Evolutionary conservation across 2,329 filamentous ascomycete genomes (phyloP).

Genomic region (Colletotrichum sp.): DNA sequence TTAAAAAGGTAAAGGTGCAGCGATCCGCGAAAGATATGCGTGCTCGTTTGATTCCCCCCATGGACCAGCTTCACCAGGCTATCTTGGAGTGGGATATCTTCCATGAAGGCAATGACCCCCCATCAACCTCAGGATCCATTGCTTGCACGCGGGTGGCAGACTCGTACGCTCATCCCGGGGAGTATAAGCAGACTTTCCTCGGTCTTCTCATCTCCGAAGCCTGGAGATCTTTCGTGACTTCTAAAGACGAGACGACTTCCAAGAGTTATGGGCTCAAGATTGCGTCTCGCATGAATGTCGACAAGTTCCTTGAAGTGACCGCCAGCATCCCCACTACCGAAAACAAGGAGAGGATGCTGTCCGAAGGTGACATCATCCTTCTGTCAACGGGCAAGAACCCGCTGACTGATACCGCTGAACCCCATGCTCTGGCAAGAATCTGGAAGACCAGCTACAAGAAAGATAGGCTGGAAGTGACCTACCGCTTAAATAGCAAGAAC

Average conservation of each 20-base stretch:
- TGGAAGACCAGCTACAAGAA: conserved; percentile 83
- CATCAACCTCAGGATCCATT: conserved; percentile 61
- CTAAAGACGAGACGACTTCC: conserved; percentile 83
- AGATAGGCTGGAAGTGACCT: conserved; percentile 81
- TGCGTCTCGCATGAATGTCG: conserved; percentile 85
- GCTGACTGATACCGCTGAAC: conserved; percentile 65
- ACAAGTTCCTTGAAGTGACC: conserved; percentile 91
- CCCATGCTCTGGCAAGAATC: conserved; percentile 87
- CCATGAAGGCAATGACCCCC: conserved; percentile 84
- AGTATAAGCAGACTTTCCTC: conserved; percentile 90
- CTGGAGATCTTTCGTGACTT: conserved; percentile 91
- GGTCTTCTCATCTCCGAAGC: conserved; percentile 91
- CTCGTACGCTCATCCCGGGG: conserved; percentile 74
- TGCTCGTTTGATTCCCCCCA: conserved; percentile 87
- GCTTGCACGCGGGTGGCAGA: conserved; percentile 79
- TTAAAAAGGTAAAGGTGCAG: conserved; percentile 82
- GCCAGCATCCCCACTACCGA: conserved; percentile 77
- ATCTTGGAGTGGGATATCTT: conserved; percentile 97
- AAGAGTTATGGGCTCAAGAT: conserved; percentile 89
- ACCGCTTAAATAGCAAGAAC: conserved; percentile 75
- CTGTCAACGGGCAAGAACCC: conserved; percentile 79
- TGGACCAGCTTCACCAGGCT: conserved; percentile 82
- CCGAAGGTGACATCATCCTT: conserved; percentile 88
- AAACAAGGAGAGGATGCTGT: conserved; percentile 74
- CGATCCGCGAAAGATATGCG: conserved; percentile 93